phyloP scores from a whole-genome alignment of 2,329 filamentous ascomycete species.

The Pezicula neosporulosa region DNA sequence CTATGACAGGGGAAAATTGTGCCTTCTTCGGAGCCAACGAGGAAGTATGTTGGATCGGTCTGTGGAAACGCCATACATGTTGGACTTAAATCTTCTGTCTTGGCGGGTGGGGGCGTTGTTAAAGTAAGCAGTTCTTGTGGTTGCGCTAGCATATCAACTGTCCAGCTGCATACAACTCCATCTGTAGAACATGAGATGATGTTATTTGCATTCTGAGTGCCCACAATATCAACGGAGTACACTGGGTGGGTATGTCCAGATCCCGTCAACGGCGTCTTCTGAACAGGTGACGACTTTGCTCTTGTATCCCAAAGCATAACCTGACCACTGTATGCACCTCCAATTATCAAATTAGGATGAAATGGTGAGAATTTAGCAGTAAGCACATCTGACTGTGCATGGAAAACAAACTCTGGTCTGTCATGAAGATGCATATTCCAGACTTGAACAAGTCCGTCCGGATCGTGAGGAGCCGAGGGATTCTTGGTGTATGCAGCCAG shows the following conservation, averaged over 20 bases:
- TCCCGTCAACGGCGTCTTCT: slow-evolving; percentile 93
- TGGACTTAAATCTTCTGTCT: slow-evolving; percentile 91
- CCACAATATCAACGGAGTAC: slow-evolving; percentile 92
- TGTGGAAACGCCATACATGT: slow-evolving; percentile 94
- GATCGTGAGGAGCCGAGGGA: slow-evolving; percentile 88
- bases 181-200: slow-evolving; percentile 97
- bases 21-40: slow-evolving; percentile 95
- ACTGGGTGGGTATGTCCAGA: slow-evolving; percentile 95
- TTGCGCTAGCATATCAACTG: slow-evolving; percentile 94
- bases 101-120: slow-evolving; percentile 78
- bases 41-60: slow-evolving; percentile 94
- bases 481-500: slow-evolving; percentile 97
- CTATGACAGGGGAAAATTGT: slow-evolving; percentile 94
- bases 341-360: slow-evolving; percentile 92
- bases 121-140: slow-evolving; percentile 93
- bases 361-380: slow-evolving; percentile 98
- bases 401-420: slow-evolving; percentile 93
- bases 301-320: slow-evolving; percentile 96
- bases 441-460: slow-evolving; percentile 88
- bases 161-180: slow-evolving; percentile 95
- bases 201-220: slow-evolving; percentile 98
- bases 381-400: slow-evolving; percentile 91
- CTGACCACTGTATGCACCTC: slow-evolving; percentile 94
- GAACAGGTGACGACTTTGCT: slow-evolving; percentile 82
- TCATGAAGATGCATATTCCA: slow-evolving; percentile 97